Base-by-base conservation (phyloP, 2,329 filamentous ascomycete genomes). In the Sporothrix brasiliensis region DNA sequence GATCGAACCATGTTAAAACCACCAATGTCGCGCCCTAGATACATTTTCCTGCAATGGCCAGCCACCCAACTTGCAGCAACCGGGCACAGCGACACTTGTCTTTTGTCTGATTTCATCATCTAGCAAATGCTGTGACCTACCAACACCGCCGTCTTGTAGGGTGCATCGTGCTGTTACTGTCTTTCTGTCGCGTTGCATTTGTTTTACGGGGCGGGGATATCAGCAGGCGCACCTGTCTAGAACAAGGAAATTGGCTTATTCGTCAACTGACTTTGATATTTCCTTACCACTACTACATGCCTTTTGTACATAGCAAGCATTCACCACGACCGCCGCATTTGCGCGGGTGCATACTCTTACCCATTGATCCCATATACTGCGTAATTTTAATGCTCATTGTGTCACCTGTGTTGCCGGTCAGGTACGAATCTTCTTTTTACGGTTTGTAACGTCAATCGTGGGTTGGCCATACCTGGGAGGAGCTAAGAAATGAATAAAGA, bases 61-160 rank as follows among this genome's bases (percentile, higher is more conserved):
- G 27, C 27, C 47, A n/a, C 10, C 44, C 19, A 61, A 69, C 50
- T 34, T 69, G 60, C 49, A 47, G 39, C 56, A 61, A 34, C 30
- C 49, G n/a, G 49, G 65, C 68, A 52, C 58, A n/a, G 52, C 58
- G 68, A 65, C 68, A 56, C 53, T 16, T 50, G 6, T 66, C 56
- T 30, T 34, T 56, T 56, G 6, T 34, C 19, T 56, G 53, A 7
- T n/a, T 34, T 56, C 53, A 19, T 6, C 53, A n/a, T 58, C 27
- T 67, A 34, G 27, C 27, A 34, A 34, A n/a, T 24, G 27, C 11
- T 14, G 53, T 24, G 14, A 41, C 50, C 21, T 44, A 3, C 44
- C 13, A 49, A 27, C 14, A 14, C 61, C n/a, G 16, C n/a, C 30
- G 44, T 67, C 13, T 56, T 39, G 19, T 41, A 54, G 65, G 53